phyloP scores from a whole-genome alignment of 495 filamentous ascomycete species.

The Neurospora pannonica region DNA sequence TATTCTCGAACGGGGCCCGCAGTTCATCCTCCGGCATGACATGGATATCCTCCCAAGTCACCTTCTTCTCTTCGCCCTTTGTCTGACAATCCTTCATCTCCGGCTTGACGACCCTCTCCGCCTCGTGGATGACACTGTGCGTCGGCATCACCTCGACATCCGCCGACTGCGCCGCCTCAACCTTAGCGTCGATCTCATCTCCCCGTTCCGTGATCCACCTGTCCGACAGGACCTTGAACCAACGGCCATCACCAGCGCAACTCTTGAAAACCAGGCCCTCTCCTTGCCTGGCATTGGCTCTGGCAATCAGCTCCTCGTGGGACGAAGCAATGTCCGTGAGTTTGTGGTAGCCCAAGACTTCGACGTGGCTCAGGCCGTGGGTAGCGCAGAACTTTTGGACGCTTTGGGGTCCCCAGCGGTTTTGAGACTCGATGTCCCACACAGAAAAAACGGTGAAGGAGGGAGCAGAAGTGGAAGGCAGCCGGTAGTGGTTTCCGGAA shows the following conservation, averaged over 20 bases:
- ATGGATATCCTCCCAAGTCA: no score
- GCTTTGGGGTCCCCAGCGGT: slow-evolving; percentile 4
- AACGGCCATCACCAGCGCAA: slow-evolving; percentile 8
- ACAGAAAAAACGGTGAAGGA: slow-evolving; percentile 17
- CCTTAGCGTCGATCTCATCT: slow-evolving; percentile 3
- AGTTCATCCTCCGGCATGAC: background rate
- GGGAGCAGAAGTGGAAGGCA: background rate
- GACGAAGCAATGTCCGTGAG: slow-evolving; percentile 6
- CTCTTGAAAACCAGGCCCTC: slow-evolving; percentile 26
- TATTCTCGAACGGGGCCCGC: background rate
- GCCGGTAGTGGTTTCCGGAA: slow-evolving; percentile 12
- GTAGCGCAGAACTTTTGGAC: slow-evolving; percentile 6
- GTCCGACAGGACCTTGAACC: slow-evolving; percentile 21
- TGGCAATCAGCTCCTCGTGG: slow-evolving; percentile 13
- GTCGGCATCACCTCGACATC: background rate
- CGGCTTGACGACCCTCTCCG: background rate
- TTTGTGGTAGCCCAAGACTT: slow-evolving; percentile 13
- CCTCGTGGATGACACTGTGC: background rate
- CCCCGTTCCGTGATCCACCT: slow-evolving; percentile 9
- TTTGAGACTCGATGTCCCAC: slow-evolving; percentile 6
- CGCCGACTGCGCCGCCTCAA: background rate
- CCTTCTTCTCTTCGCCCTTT: background rate
- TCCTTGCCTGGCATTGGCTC: slow-evolving; percentile 7
- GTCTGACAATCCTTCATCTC: background rate
- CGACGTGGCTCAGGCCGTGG: slow-evolving; percentile 16